Base-by-base conservation (phyloP, 306 rosid species). In the Casuarina glauca region DNA sequence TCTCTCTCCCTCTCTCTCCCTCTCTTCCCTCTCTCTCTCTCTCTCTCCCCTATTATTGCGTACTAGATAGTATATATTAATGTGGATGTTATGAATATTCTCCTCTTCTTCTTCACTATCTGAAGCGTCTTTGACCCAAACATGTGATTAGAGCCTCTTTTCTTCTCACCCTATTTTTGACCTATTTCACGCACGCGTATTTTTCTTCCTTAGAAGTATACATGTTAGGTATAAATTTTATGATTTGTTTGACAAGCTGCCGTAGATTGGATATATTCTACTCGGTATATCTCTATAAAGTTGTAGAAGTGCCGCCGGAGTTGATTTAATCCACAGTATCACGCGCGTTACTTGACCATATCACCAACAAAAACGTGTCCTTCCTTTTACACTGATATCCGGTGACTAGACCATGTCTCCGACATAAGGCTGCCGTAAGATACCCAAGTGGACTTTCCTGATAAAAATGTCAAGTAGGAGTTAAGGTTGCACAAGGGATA, bases 121-220 rank as follows among this genome's bases (percentile, higher is more conserved):
- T 63, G 84, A 88, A 87, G 84, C 93, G 95, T 92, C 91, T 92
- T 90, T 88, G 97, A 90, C 95, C 78, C 77, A 83, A 90, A 81
- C 87, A 79, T 77, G 17, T 75, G 74, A 9, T 35, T 78, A 76
- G 69, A 80, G 42, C 52, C 66, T 69, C 68, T 78, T 74, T 79
- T 80, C 79, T 75, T 85, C 80, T 83, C 69, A 79, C 54, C 76
- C 78, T 82, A 75, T 74, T 86, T 91, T 91, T 86, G 89, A 84
- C 94, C 86, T 70, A n/a, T 83, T 76, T 78, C 66, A 73, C 35
- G 82, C 87, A 78, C 76, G 87, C 89, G 84, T 85, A 86, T 85
- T 44, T 83, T 83, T 86, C 73, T 79, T 58, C 84, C 87, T 15
- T 73, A 3, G 50, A 85, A 84, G 72, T 82, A 75, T 74, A 39